Base-by-base conservation (phyloP, 2,329 filamentous ascomycete genomes). In the Coleophoma crateriformis region DNA sequence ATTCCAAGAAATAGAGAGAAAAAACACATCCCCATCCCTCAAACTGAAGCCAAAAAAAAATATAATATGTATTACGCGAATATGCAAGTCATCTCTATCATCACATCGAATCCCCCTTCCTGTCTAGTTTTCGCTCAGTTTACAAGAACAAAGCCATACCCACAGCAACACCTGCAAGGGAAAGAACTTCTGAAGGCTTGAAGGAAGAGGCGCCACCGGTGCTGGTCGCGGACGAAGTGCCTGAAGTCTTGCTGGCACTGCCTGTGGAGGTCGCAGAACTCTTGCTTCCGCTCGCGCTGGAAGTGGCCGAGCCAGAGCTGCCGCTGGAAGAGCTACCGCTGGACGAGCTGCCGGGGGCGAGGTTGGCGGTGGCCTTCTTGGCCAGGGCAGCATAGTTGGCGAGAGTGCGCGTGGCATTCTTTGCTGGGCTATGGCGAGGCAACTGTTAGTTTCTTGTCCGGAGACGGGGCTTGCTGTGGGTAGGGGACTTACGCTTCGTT, bases 351-450 rank as follows among this genome's bases (percentile, higher is more conserved):
- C 69, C 66, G 6, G 73, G 71, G 33, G 64, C 66, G 41, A 74
- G 60, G 58, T 70, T 73, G 57, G 66, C 64, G 1, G 67, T 50
- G 4, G 70, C 71, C 14, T 57, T 50, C 6, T 62, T 63, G 34
- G 74, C 71, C 46, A 71, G 53, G 13, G 55, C 48, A 19, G 52
- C 55, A 53, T 59, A 67, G 56, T 69, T 68, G 3, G 67, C 61
- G 13, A 85, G 70, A 33, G 77, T 76, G 54, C 77, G 74, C 37
- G 72, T 63, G 3, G 75, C 52, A 67, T 83, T 84, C 61, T 72
- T 71, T 20, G 68, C 50, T 8, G 58, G 51, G 51, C 61, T 63
- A 20, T 2, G 13, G 42, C 37, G 17, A 12, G 33, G 19, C 19
- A 32, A 3, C 45, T 39, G 43, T 19, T 43, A 33, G 15, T 35